Conservation (phyloP, 371 early-diverging fungal species). For the Mortierella sp. region DNA sequence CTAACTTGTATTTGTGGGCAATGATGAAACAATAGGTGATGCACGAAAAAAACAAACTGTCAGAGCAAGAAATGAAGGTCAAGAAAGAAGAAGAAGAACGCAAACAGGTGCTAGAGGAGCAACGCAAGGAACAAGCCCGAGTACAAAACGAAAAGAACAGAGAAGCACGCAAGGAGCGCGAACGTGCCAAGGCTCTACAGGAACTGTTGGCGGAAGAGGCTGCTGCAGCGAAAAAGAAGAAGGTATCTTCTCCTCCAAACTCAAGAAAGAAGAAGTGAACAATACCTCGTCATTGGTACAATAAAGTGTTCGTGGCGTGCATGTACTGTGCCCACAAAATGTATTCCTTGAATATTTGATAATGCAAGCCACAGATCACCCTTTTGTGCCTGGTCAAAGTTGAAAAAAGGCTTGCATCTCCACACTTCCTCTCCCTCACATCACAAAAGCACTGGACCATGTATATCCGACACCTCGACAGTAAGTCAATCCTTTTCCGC, state of each 20-base stretch:
- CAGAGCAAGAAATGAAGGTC: conserved; percentile 59
- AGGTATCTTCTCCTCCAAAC: conserved; percentile 6
- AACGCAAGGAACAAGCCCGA: conserved; percentile 24
- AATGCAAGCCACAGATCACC: neutral
- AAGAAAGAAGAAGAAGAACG: conserved; percentile 49
- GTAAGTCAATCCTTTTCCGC: neutral
- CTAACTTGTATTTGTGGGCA: neutral
- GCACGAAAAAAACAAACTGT: conserved; percentile 64
- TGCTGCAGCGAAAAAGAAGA: conserved; percentile 2
- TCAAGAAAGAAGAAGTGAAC: neutral
- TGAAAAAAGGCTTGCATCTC: neutral
- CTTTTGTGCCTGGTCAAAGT: neutral
- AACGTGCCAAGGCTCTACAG: conserved; percentile 29
- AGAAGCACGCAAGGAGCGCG: conserved; percentile 16
- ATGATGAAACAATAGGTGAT: conserved; percentile 16
- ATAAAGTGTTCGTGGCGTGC: too few species aligned
- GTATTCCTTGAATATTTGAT: too few species aligned
- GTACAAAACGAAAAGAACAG: conserved; percentile 24
- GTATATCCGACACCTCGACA: neutral
- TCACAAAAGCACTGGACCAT: neutral
- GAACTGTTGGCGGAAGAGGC: conserved; percentile 26
- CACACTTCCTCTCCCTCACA: neutral
- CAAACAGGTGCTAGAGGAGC: conserved; percentile 56
- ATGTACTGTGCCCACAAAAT: too few species aligned
- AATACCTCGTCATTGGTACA: neutral